Percentiles rank a stretch among this genome's conserved stretches.
Conservation (phyloP, 2,329 filamentous ascomycete genomes). For the Penicillium sp. region DNA sequence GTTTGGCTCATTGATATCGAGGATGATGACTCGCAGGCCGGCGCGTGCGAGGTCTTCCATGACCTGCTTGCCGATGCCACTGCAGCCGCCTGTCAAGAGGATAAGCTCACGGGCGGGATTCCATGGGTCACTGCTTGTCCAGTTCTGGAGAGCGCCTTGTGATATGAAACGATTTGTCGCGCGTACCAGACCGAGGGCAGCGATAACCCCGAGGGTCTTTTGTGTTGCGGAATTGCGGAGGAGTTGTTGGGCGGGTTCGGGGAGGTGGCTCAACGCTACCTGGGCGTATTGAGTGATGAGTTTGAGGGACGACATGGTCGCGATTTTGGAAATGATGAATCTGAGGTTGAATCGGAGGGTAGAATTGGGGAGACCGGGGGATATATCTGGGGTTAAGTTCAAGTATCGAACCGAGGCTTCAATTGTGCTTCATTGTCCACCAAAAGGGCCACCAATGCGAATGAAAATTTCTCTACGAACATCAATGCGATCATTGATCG, state of each 20-base stretch:
- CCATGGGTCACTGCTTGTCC: constrained; percentile 27
- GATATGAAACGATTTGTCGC: constrained; percentile 30
- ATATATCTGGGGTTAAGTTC: not conserved
- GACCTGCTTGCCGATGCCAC: constrained; percentile 40
- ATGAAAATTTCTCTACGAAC: not conserved
- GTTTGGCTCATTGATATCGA: constrained; percentile 37
- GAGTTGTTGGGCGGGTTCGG: constrained; percentile 26
- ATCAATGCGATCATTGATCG: not conserved
- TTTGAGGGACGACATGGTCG: constrained; percentile 15
- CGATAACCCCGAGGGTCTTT: constrained; percentile 25
- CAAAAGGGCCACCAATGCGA: constrained; percentile 12
- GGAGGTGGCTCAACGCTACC: constrained; percentile 25
- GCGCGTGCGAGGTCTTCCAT: constrained; percentile 30
- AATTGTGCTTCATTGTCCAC: not conserved
- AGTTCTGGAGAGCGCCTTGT: constrained; percentile 32
- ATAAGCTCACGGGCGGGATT: constrained; percentile 31
- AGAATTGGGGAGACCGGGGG: not conserved
- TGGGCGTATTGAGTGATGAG: constrained; percentile 27
- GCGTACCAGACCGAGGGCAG: constrained; percentile 27
- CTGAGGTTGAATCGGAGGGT: not conserved
- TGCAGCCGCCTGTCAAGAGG: constrained; percentile 37
- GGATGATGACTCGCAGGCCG: constrained; percentile 35
- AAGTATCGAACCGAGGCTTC: not conserved
- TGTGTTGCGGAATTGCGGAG: constrained; percentile 29
- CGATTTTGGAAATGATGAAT: constrained; percentile 15